Evolutionary conservation across 345 rosid genomes (phyloP).

Genomic region (Eucalyptus lansdowneana): DNA sequence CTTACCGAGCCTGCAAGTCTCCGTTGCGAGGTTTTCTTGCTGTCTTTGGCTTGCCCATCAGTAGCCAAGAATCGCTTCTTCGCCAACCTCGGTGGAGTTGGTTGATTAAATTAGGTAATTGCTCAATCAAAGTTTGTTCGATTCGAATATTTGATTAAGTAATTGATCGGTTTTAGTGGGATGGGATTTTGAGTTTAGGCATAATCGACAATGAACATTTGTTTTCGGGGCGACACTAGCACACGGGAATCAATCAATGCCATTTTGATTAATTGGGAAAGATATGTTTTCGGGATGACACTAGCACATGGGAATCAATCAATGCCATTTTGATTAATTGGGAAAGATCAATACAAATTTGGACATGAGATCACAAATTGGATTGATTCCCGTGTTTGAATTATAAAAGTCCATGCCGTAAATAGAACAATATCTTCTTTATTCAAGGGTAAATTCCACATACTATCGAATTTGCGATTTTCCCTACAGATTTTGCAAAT

Average conservation of each 20-base stretch:
- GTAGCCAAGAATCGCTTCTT: neutral
- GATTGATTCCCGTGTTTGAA: neutral
- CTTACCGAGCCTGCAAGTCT: neutral
- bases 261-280: neutral
- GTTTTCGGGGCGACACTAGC: neutral
- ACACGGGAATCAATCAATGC: neutral
- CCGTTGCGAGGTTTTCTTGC: neutral
- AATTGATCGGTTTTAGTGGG: neutral
- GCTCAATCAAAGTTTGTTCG: neutral
- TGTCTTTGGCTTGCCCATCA: neutral
- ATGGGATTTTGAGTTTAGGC: neutral
- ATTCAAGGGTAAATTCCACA: neutral
- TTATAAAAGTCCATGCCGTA: neutral
- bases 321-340: neutral
- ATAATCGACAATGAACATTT: too few species aligned
- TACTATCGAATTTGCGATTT: neutral
- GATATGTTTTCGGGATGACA: neutral
- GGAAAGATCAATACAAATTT: neutral
- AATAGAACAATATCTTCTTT: neutral
- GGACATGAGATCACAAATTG: neutral
- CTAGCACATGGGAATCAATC: neutral
- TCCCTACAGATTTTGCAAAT: neutral
- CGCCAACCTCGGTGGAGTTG: neutral
- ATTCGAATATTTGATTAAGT: neutral
- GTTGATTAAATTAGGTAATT: neutral